Evolutionary conservation across 192 early-diverging fungal species (phyloP), one percentile per base, ranked within the genome.

Genomic region (Entomortierella parvispora): DNA sequence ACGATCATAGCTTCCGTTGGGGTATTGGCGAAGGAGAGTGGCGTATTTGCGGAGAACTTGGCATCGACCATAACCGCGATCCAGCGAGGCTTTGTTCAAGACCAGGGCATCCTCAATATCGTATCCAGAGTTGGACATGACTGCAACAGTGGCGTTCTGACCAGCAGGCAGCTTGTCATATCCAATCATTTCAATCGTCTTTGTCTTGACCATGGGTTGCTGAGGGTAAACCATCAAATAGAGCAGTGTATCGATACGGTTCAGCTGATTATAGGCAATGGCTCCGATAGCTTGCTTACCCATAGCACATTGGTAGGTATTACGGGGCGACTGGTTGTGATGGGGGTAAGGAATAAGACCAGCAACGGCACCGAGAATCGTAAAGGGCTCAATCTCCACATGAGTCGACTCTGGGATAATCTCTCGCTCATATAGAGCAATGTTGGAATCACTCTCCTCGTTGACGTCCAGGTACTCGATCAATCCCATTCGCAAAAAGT

Each of bases 231-330:
- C 93, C 92, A 98, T 93, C 52, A 98, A 84, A 83, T 99, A 97
- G 18, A 97, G 82, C 46, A 98, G 81, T 9, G 96, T 98, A 80
- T 99, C 97, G 60, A 97, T 96, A 56, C 97, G 88, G 68, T 91
- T 91, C 23, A 97, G 72, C 84, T 98, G 95, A 71, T 99, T 99
- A 71, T 95, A 96, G 10, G 90, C 95, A 57, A 97, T 97, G 18
- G 94, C 93, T 18, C 97, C 97, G 55, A 99, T 99, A 37, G 97
- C 96, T 84, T 99, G 97, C 79, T 99, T 99, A 67, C 95, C 95
- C 97, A 99, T 99, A 79, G 96, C 96, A 62, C 92, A 97, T 87
- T 98, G 97, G 80, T 97, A 98, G 17, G 96, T 97, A 85, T 97
- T 97, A 83, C 97, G 92, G 32, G 97, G 96, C 58, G 93, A 95